Evolutionary conservation across 495 filamentous ascomycete species (phyloP).

Genomic region (Penicillium nucicola): DNA sequence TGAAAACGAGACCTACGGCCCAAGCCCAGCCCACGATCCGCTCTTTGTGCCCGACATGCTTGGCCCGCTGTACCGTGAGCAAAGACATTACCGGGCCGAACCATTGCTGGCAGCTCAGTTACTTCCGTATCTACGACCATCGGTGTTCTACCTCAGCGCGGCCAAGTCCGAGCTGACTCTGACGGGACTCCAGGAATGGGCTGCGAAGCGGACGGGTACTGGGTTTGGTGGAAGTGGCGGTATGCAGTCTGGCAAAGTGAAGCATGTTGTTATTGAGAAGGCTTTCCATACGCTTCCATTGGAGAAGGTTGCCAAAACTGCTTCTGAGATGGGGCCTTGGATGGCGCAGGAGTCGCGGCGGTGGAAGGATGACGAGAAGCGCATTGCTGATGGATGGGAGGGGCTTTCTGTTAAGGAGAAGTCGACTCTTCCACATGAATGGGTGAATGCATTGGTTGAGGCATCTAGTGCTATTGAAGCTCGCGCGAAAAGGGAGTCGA

Average conservation of each 20-base stretch:
- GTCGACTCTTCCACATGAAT: slow-evolving; percentile 45
- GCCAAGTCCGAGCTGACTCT: slow-evolving; percentile 49
- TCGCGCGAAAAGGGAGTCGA: no score
- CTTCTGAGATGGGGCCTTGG: slow-evolving; percentile 14
- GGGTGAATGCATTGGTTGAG: slow-evolving; percentile 1
- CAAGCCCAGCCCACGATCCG: no score
- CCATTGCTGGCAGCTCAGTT: slow-evolving; percentile 47
- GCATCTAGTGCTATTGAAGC: no score
- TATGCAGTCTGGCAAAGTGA: slow-evolving; percentile 18
- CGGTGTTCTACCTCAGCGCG: slow-evolving; percentile 68
- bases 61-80: no score
- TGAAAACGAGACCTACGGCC: no score
- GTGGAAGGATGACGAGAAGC: slow-evolving; percentile 38
- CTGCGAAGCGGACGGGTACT: slow-evolving; percentile 19
- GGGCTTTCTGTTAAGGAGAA: slow-evolving; percentile 38
- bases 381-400: slow-evolving; percentile 42
- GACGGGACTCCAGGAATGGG: slow-evolving; percentile 10
- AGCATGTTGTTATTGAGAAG: slow-evolving; percentile 9
- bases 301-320: slow-evolving; percentile 7
- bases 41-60: no score
- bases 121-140: slow-evolving; percentile 61
- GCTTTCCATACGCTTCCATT: slow-evolving; percentile 13
- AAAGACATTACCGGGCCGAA: slow-evolving; percentile 65
- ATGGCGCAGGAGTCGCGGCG: slow-evolving; percentile 48
- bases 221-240: slow-evolving; percentile 36